Percentiles rank a stretch among this genome's conserved stretches.
These are phyloP conservation scores for Pythium vanterpoolii DNA, from an alignment of 352 stramenopile species.

Conservation along the genomic window DNA sequence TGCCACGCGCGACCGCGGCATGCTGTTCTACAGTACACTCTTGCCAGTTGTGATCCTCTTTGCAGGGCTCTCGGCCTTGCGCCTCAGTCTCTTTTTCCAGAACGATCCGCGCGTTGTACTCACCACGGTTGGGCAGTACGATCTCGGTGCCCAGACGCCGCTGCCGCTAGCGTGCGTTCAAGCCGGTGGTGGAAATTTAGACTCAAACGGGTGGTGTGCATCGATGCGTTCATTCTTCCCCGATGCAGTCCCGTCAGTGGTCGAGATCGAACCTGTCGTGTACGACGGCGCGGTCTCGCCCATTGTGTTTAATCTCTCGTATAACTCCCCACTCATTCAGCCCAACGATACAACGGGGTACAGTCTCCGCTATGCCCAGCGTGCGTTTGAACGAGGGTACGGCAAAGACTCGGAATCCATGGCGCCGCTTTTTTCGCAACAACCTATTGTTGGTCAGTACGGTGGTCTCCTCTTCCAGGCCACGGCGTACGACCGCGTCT, in stretches of 20 bases:
- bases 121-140: conserved; percentile 29
- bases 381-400: conserved; percentile 47
- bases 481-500: conserved; percentile 29
- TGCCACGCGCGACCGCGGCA: conserved; percentile 56
- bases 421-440: conserved; percentile 2
- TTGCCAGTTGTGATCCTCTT: conserved; percentile 70
- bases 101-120: conserved; percentile 55
- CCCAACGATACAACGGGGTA: conserved; percentile 53
- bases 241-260: conserved; percentile 25
- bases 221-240: conserved; percentile 19
- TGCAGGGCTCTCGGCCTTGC: conserved; percentile 54
- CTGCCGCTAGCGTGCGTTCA: conserved; percentile 45
- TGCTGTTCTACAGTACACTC: conserved; percentile 73
- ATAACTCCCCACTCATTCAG: conserved; percentile 34
- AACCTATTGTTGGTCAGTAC: conserved; percentile 39
- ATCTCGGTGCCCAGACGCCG: conserved; percentile 28
- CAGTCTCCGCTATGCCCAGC: conserved; percentile 53
- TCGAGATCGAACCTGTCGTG: conserved; percentile 34
- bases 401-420: conserved; percentile 23
- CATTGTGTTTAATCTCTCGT: conserved; percentile 51
- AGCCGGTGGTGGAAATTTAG: background rate
- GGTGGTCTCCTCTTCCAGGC: conserved; percentile 52
- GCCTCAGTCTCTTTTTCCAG: conserved; percentile 41
- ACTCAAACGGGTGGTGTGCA: conserved; percentile 15
- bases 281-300: conserved; percentile 33